Evolutionary conservation across 306 rosid genomes (phyloP).

Genomic region (Cotoneaster glaucophyllus): DNA sequence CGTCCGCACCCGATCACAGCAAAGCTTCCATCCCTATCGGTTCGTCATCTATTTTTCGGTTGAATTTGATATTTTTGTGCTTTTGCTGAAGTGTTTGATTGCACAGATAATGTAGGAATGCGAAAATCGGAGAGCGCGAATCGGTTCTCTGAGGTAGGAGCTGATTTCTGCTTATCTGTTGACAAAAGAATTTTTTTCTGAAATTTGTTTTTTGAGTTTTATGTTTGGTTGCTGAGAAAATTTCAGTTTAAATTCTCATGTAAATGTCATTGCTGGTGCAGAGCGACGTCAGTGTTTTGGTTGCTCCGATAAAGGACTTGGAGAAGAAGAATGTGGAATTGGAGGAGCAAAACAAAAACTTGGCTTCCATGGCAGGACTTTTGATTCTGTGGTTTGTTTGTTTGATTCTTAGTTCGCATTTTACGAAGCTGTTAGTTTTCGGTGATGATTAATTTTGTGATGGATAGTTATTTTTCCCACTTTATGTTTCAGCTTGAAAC

Average conservation of each 20-base stretch:
- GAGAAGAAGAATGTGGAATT: conserved; percentile 62
- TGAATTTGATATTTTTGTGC: neutral
- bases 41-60: conserved; percentile 11
- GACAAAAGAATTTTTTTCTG: neutral
- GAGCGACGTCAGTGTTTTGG: conserved; percentile 62
- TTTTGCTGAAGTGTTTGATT: neutral
- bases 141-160: conserved; percentile 63
- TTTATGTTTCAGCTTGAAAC: conserved; percentile 59
- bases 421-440: neutral
- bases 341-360: conserved; percentile 52
- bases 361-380: conserved; percentile 42
- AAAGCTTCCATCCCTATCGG: conserved; percentile 42
- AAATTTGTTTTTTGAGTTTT: neutral
- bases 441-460: neutral
- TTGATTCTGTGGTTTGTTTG: neutral
- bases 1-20: conserved; percentile 83
- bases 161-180: neutral
- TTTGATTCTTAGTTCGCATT: neutral
- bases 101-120: conserved; percentile 42
- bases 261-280: conserved; percentile 11
- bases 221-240: neutral
- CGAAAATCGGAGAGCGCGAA: conserved; percentile 65
- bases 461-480: conserved; percentile 16
- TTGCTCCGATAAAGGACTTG: conserved; percentile 64
- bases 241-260: neutral